Percentiles rank a stretch among this genome's conserved stretches.
phyloP scores from a whole-genome alignment of 768 basidiomycete species.

The Rhizopogon vesiculosus region DNA sequence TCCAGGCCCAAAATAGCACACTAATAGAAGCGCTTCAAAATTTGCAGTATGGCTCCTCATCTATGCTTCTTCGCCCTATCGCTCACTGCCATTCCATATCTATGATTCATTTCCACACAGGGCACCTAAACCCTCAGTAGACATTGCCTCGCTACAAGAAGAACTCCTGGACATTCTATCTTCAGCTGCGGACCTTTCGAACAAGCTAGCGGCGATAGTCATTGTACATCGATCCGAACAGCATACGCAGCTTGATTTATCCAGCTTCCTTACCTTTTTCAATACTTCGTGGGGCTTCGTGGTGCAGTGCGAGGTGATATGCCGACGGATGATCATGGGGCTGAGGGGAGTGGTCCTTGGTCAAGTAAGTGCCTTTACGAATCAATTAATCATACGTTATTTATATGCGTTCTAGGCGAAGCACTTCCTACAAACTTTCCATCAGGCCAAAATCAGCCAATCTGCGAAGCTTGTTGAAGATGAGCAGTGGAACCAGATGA shows the following conservation, averaged over 20 bases:
- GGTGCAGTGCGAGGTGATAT: slow-evolving; percentile 79
- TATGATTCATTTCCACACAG: slow-evolving; percentile 20
- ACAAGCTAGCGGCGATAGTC: slow-evolving; percentile 78
- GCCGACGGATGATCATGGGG: slow-evolving; percentile 88
- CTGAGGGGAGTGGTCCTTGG: slow-evolving; percentile 80
- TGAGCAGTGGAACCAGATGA: slow-evolving; percentile 87
- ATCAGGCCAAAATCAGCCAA: slow-evolving; percentile 70
- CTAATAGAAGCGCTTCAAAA: slow-evolving; percentile 56
- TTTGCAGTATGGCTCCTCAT: slow-evolving; percentile 30
- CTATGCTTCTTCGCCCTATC: not conserved
- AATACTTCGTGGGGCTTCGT: slow-evolving; percentile 89
- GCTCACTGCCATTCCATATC: slow-evolving; percentile 1
- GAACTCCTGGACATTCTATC: slow-evolving; percentile 76
- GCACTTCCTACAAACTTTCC: slow-evolving; percentile 81
- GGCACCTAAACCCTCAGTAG: slow-evolving; percentile 31
- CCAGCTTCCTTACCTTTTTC: slow-evolving; percentile 78
- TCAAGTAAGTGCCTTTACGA: slow-evolving; percentile 47
- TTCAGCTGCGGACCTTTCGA: slow-evolving; percentile 80
- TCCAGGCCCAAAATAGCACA: slow-evolving; percentile 55
- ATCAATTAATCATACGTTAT: not conserved
- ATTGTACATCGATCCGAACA: slow-evolving; percentile 72
- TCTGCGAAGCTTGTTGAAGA: slow-evolving; percentile 93
- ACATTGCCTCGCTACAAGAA: slow-evolving; percentile 46
- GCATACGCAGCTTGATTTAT: slow-evolving; percentile 66
- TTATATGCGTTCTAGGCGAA: slow-evolving; percentile 55